phyloP scores from a whole-genome alignment of 176 grass and related monocot species.

The Lolium multiflorum region DNA sequence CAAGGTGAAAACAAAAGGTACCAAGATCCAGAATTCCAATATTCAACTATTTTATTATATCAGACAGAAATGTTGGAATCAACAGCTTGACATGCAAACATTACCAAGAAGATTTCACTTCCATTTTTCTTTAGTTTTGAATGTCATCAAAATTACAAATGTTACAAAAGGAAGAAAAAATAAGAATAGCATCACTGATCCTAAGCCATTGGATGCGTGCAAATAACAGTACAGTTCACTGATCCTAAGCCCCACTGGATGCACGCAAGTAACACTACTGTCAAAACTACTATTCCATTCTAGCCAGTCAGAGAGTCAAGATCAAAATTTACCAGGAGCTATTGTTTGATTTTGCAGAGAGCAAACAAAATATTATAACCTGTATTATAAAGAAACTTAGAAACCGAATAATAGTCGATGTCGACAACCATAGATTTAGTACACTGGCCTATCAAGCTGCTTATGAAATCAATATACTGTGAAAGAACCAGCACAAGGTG shows the following conservation, averaged over 20 bases:
- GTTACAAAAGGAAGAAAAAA: slow-evolving; percentile 11
- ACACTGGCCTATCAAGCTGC: background rate
- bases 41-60: background rate
- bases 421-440: background rate
- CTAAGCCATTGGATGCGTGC: background rate
- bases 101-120: slow-evolving; percentile 1
- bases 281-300: slow-evolving; percentile 18
- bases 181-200: background rate
- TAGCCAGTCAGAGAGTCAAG: background rate
- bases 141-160: background rate
- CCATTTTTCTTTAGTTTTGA: background rate
- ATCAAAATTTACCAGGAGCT: slow-evolving; percentile 3
- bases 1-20: slow-evolving; percentile 23
- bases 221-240: background rate
- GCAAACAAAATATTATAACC: slow-evolving; percentile 6
- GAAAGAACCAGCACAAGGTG: slow-evolving; percentile 17
- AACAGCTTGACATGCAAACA: background rate
- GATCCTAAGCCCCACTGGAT: background rate
- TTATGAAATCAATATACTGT: slow-evolving; percentile 16
- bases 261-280: background rate
- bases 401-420: background rate
- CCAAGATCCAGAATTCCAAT: slow-evolving; percentile 5
- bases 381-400: slow-evolving; percentile 18
- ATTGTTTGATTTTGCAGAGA: slow-evolving; percentile 27
- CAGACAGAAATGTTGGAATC: slow-evolving; percentile 19